These are phyloP conservation scores for Vigna nakashimae DNA, from an alignment of 306 rosid genomes.

Conservation along the genomic window DNA sequence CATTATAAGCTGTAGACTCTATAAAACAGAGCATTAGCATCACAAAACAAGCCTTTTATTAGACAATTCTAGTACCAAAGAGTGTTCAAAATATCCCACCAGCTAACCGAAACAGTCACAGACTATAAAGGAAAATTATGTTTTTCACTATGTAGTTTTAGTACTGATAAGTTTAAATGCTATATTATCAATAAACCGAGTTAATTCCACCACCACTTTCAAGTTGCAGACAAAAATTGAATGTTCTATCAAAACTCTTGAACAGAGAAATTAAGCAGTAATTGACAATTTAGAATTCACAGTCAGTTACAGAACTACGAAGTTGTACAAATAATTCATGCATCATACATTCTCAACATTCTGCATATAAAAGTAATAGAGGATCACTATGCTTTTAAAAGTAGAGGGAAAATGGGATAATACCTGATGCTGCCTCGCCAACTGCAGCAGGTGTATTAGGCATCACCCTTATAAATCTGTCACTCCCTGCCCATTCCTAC, in stretches of 20 bases:
- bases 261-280: conserved; percentile 14
- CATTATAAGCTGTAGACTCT: conserved; percentile 5
- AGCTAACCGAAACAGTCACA: neutral
- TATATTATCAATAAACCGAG: neutral
- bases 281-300: conserved; percentile 15
- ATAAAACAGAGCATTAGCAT: conserved; percentile 1
- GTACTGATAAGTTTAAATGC: conserved; percentile 7
- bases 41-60: neutral
- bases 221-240: neutral
- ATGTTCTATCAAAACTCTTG: conserved; percentile 24
- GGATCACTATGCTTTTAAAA: conserved; percentile 22
- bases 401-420: neutral
- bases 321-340: conserved; percentile 19
- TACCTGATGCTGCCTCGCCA: conserved; percentile 87
- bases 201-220: conserved; percentile 6
- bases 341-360: conserved; percentile 3
- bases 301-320: conserved; percentile 5
- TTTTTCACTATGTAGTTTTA: neutral
- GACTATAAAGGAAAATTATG: neutral
- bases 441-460: conserved; percentile 84
- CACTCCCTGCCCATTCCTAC: conserved; percentile 84
- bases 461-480: conserved; percentile 81
- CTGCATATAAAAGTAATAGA: conserved; percentile 22
- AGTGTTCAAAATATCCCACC: conserved; percentile 4
- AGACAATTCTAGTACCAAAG: neutral